Evolutionary conservation across 2,329 filamentous ascomycete genomes (phyloP).

Genomic region (Raffaelea arxii): DNA sequence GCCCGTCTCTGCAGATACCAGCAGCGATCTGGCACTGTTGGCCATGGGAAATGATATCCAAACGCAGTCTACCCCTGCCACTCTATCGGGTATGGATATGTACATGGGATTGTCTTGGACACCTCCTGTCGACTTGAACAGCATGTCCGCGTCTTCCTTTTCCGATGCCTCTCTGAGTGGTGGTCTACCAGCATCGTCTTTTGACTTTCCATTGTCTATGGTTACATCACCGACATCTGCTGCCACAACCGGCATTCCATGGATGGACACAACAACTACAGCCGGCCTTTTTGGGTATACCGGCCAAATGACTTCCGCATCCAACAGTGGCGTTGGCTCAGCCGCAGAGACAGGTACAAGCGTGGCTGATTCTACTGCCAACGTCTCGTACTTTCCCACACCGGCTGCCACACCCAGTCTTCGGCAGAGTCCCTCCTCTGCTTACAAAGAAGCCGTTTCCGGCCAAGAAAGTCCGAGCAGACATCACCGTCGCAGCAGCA

Average conservation of each 20-base stretch:
- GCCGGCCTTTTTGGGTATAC: constrained; percentile 24
- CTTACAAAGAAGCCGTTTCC: constrained; percentile 15
- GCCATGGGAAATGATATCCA: too few relatives aligned
- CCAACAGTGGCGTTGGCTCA: constrained; percentile 22
- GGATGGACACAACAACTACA: constrained; percentile 7
- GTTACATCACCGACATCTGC: constrained; percentile 5
- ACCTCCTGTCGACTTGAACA: too few relatives aligned
- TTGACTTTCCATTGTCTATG: constrained; percentile 21
- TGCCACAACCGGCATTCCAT: background rate
- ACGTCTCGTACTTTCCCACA: constrained; percentile 31
- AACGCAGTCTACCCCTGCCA: too few relatives aligned
- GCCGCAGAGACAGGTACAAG: too few relatives aligned
- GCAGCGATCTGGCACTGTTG: too few relatives aligned
- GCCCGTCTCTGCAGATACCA: too few relatives aligned
- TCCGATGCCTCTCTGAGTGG: too few relatives aligned
- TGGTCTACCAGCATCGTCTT: too few relatives aligned
- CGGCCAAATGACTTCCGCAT: constrained; percentile 9
- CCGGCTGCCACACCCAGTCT: constrained; percentile 27
- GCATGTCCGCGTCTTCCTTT: too few relatives aligned
- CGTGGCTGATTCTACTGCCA: too few relatives aligned
- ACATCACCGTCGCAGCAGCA: background rate
- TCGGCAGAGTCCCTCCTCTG: constrained; percentile 17
- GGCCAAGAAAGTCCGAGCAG: constrained; percentile 10
- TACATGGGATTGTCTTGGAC: too few relatives aligned
- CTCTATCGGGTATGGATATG: constrained; percentile 22